Conservation (phyloP, 352 stramenopile species). For the Phytophthora niederhauseri region DNA sequence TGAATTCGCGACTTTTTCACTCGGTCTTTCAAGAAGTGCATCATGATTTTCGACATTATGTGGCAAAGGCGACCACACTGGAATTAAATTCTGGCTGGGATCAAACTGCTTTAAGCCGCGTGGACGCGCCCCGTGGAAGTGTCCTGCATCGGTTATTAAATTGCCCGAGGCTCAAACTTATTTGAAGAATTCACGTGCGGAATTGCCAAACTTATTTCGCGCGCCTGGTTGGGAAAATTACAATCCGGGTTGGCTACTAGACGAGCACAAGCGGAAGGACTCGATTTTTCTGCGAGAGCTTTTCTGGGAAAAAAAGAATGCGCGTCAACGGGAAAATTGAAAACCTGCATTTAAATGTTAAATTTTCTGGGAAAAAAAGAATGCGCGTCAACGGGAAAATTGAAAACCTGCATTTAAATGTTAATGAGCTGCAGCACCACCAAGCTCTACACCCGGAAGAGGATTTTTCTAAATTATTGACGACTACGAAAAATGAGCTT, state of each 20-base stretch:
- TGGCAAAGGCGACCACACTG: background rate
- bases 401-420: background rate
- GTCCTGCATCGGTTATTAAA: background rate
- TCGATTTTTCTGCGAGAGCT: background rate
- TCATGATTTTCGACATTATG: background rate
- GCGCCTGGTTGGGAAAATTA: background rate
- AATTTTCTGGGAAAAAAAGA: background rate
- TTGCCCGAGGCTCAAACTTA: background rate
- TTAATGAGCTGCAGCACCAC: background rate
- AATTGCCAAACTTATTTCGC: background rate
- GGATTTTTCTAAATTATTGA: background rate
- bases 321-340: background rate
- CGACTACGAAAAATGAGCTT: background rate
- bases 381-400: background rate
- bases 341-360: background rate
- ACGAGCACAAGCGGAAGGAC: constrained; percentile 3
- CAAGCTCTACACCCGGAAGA: background rate
- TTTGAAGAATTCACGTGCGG: background rate
- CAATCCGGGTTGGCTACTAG: background rate
- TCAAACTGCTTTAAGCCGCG: background rate
- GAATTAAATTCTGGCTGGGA: background rate
- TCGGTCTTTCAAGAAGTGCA: constrained; percentile 1
- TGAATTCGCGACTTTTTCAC: background rate
- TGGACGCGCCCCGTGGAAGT: background rate
- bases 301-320: background rate